Evolutionary conservation across 140 eudicot species (phyloP).

Genomic region (Flaveria floridana): DNA sequence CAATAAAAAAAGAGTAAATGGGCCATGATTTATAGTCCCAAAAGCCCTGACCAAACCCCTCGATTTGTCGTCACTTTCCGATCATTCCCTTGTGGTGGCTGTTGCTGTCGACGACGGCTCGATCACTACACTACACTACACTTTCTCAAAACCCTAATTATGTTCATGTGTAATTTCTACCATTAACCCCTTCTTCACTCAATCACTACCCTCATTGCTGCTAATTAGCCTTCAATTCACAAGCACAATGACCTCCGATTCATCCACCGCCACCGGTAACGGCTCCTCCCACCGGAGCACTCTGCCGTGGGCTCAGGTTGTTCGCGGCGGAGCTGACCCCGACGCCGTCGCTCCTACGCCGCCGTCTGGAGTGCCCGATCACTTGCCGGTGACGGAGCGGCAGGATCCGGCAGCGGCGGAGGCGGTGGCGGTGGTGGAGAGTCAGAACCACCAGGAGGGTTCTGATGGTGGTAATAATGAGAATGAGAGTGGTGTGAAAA

Average conservation of each 20-base stretch:
- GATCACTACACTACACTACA: slow-evolving; percentile 17
- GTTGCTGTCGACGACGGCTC: slow-evolving; percentile 32
- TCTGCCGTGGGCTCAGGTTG: slow-evolving; percentile 61
- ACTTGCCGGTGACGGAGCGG: slow-evolving; percentile 19
- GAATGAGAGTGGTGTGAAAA: slow-evolving; percentile 48
- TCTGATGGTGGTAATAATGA: slow-evolving; percentile 31
- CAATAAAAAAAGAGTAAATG: not conserved
- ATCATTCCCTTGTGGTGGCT: slow-evolving; percentile 38
- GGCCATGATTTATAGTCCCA: not conserved
- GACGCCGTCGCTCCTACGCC: slow-evolving; percentile 31
- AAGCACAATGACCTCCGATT: slow-evolving; percentile 34
- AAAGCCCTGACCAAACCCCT: slow-evolving; percentile 33
- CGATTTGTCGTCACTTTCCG: slow-evolving; percentile 33
- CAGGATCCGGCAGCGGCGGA: slow-evolving; percentile 19
- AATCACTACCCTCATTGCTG: slow-evolving; percentile 28
- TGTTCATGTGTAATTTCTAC: slow-evolving; percentile 15
- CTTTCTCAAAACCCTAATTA: slow-evolving; percentile 32
- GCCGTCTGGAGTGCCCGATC: slow-evolving; percentile 26
- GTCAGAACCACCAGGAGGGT: slow-evolving; percentile 21
- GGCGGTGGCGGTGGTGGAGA: slow-evolving; percentile 18
- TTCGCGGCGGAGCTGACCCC: slow-evolving; percentile 52
- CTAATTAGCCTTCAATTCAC: not conserved
- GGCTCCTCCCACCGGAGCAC: slow-evolving; percentile 29
- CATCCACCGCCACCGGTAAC: slow-evolving; percentile 23
- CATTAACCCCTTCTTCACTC: not conserved